Evolutionary conservation across 768 basidiomycete genomes (phyloP).

Genomic region (Hebeloma cylindrosporum): DNA sequence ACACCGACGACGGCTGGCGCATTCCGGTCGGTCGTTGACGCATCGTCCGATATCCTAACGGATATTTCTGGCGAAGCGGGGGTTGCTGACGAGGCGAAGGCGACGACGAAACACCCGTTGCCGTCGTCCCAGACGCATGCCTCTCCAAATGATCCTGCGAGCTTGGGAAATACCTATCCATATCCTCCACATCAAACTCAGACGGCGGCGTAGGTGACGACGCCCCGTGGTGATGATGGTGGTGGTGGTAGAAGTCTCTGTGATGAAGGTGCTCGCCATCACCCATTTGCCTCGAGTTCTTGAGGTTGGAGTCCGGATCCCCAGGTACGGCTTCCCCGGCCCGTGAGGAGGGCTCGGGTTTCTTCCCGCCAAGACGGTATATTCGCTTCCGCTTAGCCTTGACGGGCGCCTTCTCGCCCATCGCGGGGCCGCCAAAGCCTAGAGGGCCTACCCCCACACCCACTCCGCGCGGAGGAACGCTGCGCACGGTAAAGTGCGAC

Average conservation of each 20-base stretch:
- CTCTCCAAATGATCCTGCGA: background rate
- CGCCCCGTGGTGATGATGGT: background rate
- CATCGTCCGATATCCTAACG: no score
- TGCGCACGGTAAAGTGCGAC: conserved; percentile 90
- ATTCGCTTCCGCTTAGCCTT: conserved; percentile 79
- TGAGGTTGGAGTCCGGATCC: background rate
- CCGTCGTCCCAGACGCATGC: background rate
- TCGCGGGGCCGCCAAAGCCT: background rate
- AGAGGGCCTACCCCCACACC: conserved; percentile 20
- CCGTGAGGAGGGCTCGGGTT: conserved; percentile 17
- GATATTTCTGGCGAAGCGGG: no score
- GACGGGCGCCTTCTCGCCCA: conserved; percentile 49
- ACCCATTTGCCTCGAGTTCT: background rate
- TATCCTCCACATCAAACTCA: conserved; percentile 67
- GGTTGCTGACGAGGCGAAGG: no score
- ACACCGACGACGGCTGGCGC: no score
- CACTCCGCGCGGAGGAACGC: conserved; percentile 63
- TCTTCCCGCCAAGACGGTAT: conserved; percentile 55
- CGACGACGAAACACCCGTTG: no score
- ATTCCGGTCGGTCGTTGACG: no score
- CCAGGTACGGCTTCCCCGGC: conserved; percentile 7
- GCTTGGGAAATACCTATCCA: conserved; percentile 66
- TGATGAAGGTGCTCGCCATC: conserved; percentile 9
- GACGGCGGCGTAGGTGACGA: conserved; percentile 31
- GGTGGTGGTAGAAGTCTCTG: background rate